These are phyloP conservation scores for Aspergillus vadensis DNA, from an alignment of 2,329 filamentous ascomycete genomes.

Conservation along the genomic window DNA sequence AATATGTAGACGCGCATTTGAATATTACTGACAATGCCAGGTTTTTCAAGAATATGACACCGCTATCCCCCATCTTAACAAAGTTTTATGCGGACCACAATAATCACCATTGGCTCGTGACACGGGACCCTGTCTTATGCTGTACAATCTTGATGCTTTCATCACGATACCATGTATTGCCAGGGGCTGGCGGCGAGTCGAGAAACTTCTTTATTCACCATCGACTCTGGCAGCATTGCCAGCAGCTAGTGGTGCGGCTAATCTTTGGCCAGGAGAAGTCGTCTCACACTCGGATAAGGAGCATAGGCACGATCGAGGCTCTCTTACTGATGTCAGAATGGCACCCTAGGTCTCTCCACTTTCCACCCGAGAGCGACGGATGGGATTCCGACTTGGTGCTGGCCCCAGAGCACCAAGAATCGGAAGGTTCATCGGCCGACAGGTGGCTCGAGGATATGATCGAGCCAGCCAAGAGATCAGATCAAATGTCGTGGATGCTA, in stretches of 20 bases:
- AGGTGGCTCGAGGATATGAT: conserved; percentile 58
- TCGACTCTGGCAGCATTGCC: conserved; percentile 57
- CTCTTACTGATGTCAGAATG: conserved; percentile 59
- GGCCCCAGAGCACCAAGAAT: conserved; percentile 37
- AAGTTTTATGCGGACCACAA: conserved; percentile 54
- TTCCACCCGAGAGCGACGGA: conserved; percentile 56
- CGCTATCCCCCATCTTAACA: conserved; percentile 54
- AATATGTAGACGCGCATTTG: background rate
- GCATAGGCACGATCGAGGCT: conserved; percentile 56
- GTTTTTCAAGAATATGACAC: conserved; percentile 55
- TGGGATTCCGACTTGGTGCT: conserved; percentile 58
- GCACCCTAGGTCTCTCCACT: conserved; percentile 58
- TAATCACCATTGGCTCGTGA: conserved; percentile 52
- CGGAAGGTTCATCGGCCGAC: conserved; percentile 36
- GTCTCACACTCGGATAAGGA: conserved; percentile 52
- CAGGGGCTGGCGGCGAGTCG: conserved; percentile 48
- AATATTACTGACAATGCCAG: conserved; percentile 20
- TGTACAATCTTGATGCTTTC: conserved; percentile 59
- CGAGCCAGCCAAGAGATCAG: conserved; percentile 56
- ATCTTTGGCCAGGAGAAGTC: conserved; percentile 58
- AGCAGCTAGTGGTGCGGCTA: conserved; percentile 56
- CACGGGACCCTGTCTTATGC: conserved; percentile 56
- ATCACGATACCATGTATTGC: conserved; percentile 52
- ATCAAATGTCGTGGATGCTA: conserved; percentile 64
- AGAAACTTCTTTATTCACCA: conserved; percentile 57